Conservation (phyloP, 1,139 yeast genomes). For the Meyerozyma smithsonii region DNA sequence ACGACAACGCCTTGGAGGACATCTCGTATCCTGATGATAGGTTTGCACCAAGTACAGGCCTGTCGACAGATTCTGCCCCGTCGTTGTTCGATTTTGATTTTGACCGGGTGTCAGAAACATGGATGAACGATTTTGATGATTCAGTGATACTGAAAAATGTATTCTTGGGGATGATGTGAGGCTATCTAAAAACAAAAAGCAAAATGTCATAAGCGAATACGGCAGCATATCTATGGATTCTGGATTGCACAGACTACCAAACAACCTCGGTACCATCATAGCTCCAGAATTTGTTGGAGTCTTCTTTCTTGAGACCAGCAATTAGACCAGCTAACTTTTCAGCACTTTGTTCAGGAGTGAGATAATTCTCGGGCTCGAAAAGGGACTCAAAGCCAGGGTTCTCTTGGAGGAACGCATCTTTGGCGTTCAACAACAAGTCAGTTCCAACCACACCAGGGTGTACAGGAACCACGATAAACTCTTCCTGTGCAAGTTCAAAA, state of each 20-base stretch:
- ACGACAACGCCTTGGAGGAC: neutral
- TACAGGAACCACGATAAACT: slow-evolving; percentile 18
- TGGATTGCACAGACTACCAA: no score
- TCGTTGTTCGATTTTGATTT: neutral
- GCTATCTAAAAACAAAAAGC: no score
- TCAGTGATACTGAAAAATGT: neutral
- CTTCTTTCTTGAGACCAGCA: slow-evolving; percentile 3
- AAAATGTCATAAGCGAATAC: no score
- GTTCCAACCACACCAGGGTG: slow-evolving; percentile 28
- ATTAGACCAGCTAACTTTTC: slow-evolving; percentile 4
- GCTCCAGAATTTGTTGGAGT: slow-evolving; percentile 9
- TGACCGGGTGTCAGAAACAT: neutral
- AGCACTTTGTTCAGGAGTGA: slow-evolving; percentile 10
- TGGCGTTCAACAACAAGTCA: slow-evolving; percentile 15
- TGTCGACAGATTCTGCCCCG: neutral
- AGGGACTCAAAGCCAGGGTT: neutral
- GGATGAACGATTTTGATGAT: neutral
- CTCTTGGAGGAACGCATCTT: neutral
- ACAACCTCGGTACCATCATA: slow-evolving; percentile 10
- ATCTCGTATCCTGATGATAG: neutral
- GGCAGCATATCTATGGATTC: no score
- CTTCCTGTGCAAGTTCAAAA: slow-evolving; percentile 15
- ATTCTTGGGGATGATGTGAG: neutral
- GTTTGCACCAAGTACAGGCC: neutral
- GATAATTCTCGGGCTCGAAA: neutral